phyloP scores from a whole-genome alignment of 345 rosid species.

The Carallia brachiata region DNA sequence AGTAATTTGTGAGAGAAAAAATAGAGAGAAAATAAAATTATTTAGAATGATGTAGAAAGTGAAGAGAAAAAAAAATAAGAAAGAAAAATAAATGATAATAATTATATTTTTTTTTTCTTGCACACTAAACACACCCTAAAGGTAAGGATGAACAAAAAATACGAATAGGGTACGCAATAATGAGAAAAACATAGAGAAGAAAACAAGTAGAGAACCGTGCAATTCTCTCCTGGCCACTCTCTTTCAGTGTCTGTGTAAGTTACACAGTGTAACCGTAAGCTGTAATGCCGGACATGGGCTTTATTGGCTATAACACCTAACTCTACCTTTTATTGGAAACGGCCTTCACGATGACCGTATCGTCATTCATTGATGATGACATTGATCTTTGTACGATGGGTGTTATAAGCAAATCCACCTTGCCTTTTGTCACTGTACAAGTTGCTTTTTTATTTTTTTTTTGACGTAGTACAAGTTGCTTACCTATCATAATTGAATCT shows the following conservation, averaged over 20 bases:
- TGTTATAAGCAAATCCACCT: conserved; percentile 5
- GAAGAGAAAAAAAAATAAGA: no score
- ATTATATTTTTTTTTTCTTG: no score
- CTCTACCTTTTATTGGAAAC: conserved; percentile 48
- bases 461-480: conserved; percentile 8
- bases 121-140: conserved; percentile 18
- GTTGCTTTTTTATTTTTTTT: background rate
- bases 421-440: background rate
- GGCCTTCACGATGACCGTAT: conserved; percentile 21
- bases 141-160: conserved; percentile 25
- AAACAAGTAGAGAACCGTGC: conserved; percentile 27
- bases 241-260: background rate
- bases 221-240: conserved; percentile 9
- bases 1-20: no score
- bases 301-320: conserved; percentile 53
- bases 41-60: no score
- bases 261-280: conserved; percentile 16
- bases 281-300: conserved; percentile 52
- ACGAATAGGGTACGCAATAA: conserved; percentile 16
- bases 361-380: conserved; percentile 37
- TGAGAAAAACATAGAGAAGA: conserved; percentile 11
- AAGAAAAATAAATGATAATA: no score
- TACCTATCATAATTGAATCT: background rate
- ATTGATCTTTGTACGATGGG: conserved; percentile 5
- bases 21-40: no score